Conservation (phyloP, 352 stramenopile species). For the Phytophthora rubi region DNA sequence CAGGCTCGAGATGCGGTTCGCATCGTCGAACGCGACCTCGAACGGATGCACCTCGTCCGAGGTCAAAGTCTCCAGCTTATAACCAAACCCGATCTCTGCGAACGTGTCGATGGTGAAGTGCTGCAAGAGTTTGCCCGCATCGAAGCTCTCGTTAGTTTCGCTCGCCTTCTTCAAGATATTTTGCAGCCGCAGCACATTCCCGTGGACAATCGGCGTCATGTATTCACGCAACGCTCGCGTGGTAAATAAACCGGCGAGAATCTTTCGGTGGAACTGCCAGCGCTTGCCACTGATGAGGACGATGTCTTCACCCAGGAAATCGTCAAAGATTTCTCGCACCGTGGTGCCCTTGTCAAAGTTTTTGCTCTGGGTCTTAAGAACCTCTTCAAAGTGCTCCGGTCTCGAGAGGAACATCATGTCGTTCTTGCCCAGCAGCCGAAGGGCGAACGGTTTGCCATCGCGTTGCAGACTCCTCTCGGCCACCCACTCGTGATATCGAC, state of each 20-base stretch:
- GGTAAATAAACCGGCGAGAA: conserved; percentile 33
- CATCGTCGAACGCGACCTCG: conserved; percentile 25
- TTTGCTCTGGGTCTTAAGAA: conserved; percentile 45
- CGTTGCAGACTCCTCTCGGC: conserved; percentile 5
- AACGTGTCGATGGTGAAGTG: conserved; percentile 40
- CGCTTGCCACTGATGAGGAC: conserved; percentile 34
- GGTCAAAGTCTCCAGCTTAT: conserved; percentile 16
- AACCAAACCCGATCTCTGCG: conserved; percentile 32
- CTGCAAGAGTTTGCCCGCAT: conserved; percentile 25
- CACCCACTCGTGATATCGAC: conserved; percentile 29
- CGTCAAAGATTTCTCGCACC: conserved; percentile 23
- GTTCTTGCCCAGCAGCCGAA: conserved; percentile 31
- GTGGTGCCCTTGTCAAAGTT: conserved; percentile 42
- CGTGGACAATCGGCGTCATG: conserved; percentile 29
- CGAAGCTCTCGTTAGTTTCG: conserved; percentile 3
- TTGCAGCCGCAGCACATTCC: conserved; percentile 23
- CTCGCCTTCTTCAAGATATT: conserved; percentile 12
- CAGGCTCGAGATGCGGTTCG: conserved; percentile 10
- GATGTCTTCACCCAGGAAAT: conserved; percentile 39
- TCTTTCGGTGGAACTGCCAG: conserved; percentile 43
- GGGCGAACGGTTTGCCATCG: conserved; percentile 17
- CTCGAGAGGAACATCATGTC: conserved; percentile 31
- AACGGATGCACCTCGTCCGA: conserved; percentile 15
- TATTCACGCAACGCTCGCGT: conserved; percentile 26
- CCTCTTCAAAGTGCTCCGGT: conserved; percentile 38